Evolutionary conservation across 805 yeast genomes (phyloP), one percentile per base, ranked within the genome.

Genomic region (Blastobotrys terrestris): DNA sequence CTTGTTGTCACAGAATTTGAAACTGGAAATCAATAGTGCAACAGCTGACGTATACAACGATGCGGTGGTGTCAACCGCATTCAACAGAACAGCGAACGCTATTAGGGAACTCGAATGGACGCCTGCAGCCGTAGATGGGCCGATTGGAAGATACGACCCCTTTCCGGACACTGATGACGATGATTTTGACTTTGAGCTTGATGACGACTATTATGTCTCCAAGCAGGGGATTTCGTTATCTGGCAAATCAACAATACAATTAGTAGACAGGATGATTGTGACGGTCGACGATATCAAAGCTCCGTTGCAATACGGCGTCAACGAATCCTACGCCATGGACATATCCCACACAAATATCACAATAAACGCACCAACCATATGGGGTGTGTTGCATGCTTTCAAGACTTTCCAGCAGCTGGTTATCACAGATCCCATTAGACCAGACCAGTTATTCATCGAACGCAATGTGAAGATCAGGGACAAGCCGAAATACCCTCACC

Each of bases 381-480:
- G 75, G 76, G 78, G 77, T 13, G 76, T 71, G 1, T 60, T 74
- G 45, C 69, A 72, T 55, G 76, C 71, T 0, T 65, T 74, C 40
- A 61, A 67, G 6, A 73, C 78, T 1, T 59, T 73, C 35, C 72
- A 72, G 51, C 77, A 74, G 57, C 48, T 74, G 31, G 55, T 69
- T 21, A 47, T 47, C 19, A 66, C 63, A 47, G 63, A 67, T 40
- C 35, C 35, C 35, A 26, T 26, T 26, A 5, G 35, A 6, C 35
- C 35, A 26, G 59, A 63, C n/a, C 50, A 53, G 2, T 31, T 42
- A 3, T 11, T 48, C n/a, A 61, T 74, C 40, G 77, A 72, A 58
- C 63, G 58, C 39, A 56, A 69, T 1, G 73, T 73, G 5, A 48
- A 56, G 2, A 67, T 73, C 51, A 46, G 47, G 48, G 77, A 73